phyloP scores from a whole-genome alignment of 148 eudicot species.

The Diospyros lotus region DNA sequence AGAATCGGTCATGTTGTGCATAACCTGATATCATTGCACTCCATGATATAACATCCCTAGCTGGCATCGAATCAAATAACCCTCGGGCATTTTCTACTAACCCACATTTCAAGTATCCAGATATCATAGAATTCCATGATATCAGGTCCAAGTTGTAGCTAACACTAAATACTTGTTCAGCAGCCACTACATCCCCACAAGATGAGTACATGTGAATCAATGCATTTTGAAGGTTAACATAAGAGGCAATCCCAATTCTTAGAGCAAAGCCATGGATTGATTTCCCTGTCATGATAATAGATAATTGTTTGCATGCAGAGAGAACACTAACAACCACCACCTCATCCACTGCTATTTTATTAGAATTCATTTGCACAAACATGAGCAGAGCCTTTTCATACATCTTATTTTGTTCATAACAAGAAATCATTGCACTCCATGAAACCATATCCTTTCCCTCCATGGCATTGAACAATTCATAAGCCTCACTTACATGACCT shows the following conservation, averaged over 20 bases:
- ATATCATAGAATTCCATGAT: constrained; percentile 63
- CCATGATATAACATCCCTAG: constrained; percentile 75
- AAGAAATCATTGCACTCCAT: constrained; percentile 69
- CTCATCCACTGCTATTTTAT: constrained; percentile 43
- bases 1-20: constrained; percentile 37
- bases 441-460: constrained; percentile 56
- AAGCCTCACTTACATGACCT: constrained; percentile 51
- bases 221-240: constrained; percentile 68
- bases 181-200: constrained; percentile 51
- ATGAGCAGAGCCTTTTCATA: constrained; percentile 44
- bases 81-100: constrained; percentile 36
- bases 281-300: constrained; percentile 32
- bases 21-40: constrained; percentile 70
- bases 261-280: constrained; percentile 47
- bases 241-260: constrained; percentile 44
- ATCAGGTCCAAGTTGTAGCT: constrained; percentile 45
- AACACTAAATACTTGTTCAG: constrained; percentile 42
- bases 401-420: constrained; percentile 61
- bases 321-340: constrained; percentile 56
- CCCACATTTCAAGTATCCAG: constrained; percentile 57
- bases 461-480: constrained; percentile 40
- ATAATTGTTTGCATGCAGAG: constrained; percentile 52
- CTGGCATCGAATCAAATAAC: constrained; percentile 58
- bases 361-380: constrained; percentile 41
- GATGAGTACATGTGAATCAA: constrained; percentile 65